Evolutionary conservation across 176 grass and related monocot genomes (phyloP), one percentile per base, ranked within the genome.

Genomic region (Puccinellia tenuiflora): DNA sequence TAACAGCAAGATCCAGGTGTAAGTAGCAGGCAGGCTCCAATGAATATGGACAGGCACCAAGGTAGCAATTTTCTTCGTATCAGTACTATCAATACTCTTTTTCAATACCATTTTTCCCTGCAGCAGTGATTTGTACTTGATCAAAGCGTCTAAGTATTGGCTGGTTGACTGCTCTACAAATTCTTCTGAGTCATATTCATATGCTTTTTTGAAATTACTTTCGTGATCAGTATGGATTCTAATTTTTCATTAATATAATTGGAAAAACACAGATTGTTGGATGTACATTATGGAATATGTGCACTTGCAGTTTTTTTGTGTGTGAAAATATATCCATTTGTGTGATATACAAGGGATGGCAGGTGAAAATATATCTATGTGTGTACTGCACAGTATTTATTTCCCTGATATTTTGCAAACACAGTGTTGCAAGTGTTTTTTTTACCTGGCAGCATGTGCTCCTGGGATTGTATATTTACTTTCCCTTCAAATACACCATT

Each of bases 1-100:
- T 91, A 22, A 64, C 86, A 91, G 86, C 90, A 85, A 79, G 90
- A 85, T 82, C 73, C 71, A 67, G 86, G 90, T 78, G 78, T 82
- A 82, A 85, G 82, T 85, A 91, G 82, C 65, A 59, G 30, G 18
- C 70, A 47, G 21, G 40, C 82, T 60, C 15, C 86, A 51, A 45
- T 14, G 11, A 82, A 85, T 42, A 14, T 59, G 33, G 82, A 88
- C 35, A 91, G 82, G 64, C 82, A 81, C 45, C 85, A 85, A 88
- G 90, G 90, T 91, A 85, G 55, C 26, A 25, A 17, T 76, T 72
- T 81, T 43, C 24, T 64, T 87, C 47, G 25, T 46, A 76, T 65
- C 7, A 67, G 4, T 35, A 26, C 24, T 24, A 64, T 70, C 66
- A 79, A 74, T 37, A 26, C 42, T 34, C 7, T 40, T 21, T 1